Conservation (phyloP, 108 stramenopile species). For the Fragilaria radians region DNA sequence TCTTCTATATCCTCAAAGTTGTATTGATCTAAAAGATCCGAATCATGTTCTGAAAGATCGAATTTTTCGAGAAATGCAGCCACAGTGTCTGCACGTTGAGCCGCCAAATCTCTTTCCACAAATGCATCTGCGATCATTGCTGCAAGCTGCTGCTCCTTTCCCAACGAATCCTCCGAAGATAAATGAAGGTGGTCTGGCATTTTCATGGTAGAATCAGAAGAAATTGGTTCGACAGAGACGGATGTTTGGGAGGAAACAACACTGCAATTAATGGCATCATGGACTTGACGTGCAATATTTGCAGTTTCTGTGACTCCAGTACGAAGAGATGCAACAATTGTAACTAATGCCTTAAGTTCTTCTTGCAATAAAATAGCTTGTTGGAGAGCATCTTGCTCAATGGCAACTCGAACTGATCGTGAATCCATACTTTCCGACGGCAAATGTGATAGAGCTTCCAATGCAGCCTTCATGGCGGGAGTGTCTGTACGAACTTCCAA, state of each 20-base stretch:
- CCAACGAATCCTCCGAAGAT: constrained; percentile 30
- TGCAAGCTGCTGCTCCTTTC: constrained; percentile 53
- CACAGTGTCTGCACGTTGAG: constrained; percentile 46
- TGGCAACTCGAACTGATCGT: constrained; percentile 66
- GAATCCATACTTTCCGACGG: constrained; percentile 50
- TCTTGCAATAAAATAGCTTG: constrained; percentile 64
- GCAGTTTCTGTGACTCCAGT: constrained; percentile 46
- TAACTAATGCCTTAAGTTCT: constrained; percentile 46
- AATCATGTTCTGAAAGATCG: constrained; percentile 69
- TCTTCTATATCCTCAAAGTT: constrained; percentile 50
- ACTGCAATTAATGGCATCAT: constrained; percentile 27
- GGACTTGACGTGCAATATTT: constrained; percentile 46
- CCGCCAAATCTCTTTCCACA: constrained; percentile 32
- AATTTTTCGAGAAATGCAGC: constrained; percentile 77
- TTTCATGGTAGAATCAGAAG: not conserved
- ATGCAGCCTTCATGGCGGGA: constrained; percentile 76
- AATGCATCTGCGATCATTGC: constrained; percentile 40
- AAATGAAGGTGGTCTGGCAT: not conserved
- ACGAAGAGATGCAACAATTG: constrained; percentile 40
- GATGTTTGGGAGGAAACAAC: constrained; percentile 20
- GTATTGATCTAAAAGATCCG: constrained; percentile 67
- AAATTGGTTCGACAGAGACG: not conserved
- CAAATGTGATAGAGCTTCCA: constrained; percentile 70
- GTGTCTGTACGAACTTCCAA: constrained; percentile 79
- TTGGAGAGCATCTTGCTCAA: constrained; percentile 75